Percentiles rank a stretch among this genome's conserved stretches.
These are phyloP conservation scores for Vitis rotundifolia DNA, from an alignment of 164 flowering plant genomes.

Conservation along the genomic window DNA sequence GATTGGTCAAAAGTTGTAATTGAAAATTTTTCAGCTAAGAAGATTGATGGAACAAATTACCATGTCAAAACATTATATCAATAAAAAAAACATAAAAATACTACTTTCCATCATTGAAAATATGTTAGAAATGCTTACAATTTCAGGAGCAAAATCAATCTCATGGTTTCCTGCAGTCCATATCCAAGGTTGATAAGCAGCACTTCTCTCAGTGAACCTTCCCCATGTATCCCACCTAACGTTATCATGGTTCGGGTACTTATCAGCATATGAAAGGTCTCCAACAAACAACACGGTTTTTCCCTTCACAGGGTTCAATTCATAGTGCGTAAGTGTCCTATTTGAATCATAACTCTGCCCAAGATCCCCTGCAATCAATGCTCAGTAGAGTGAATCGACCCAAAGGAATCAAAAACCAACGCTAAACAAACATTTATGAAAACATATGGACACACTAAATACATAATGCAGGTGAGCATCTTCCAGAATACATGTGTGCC, in stretches of 20 bases:
- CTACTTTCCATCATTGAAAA: background rate
- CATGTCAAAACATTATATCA: too few relatives aligned
- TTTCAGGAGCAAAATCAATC: slow-evolving; percentile 57
- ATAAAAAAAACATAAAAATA: too few relatives aligned
- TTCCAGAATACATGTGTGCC: too few relatives aligned
- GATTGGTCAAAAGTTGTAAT: too few relatives aligned
- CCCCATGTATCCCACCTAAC: slow-evolving; percentile 74
- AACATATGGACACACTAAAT: too few relatives aligned
- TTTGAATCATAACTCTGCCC: slow-evolving; percentile 68
- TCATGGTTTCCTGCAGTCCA: slow-evolving; percentile 79
- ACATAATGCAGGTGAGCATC: too few relatives aligned
- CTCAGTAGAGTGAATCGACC: background rate
- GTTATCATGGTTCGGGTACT: slow-evolving; percentile 48
- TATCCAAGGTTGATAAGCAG: slow-evolving; percentile 74
- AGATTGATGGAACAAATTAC: too few relatives aligned
- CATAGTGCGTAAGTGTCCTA: slow-evolving; percentile 54
- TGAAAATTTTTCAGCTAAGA: too few relatives aligned
- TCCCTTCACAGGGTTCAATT: slow-evolving; percentile 43
- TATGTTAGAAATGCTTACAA: slow-evolving; percentile 34
- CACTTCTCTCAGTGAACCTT: slow-evolving; percentile 58
- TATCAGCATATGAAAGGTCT: slow-evolving; percentile 67
- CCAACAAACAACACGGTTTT: slow-evolving; percentile 55
- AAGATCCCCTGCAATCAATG: slow-evolving; percentile 54
- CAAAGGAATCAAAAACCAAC: too few relatives aligned
- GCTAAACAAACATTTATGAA: too few relatives aligned